Base-by-base conservation (phyloP, 1,139 yeast species). In the Arxiozyma telluris region DNA sequence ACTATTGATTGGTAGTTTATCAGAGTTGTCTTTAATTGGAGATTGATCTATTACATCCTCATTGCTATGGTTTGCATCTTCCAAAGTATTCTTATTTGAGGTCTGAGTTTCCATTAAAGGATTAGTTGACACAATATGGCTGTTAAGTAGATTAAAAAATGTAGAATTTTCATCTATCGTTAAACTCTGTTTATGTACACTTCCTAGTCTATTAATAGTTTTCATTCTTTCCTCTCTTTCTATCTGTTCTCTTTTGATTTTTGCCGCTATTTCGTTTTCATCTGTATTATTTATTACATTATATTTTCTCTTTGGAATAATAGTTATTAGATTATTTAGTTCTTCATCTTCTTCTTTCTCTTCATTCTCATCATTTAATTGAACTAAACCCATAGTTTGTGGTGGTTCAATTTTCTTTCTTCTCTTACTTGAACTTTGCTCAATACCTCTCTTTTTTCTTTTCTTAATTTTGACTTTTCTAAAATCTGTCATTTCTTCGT, bases 91-190 rank as follows among this genome's bases (percentile, higher is more conserved):
- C 4, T 4, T 45, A 34, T 45, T 39, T 12, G 9, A 11, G 6
- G 41, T 17, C 15, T 30, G 17, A 18, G 9, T 11, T 5, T n/a
- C 34, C 9, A 12, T 5, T 9, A 15, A 8, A 41, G n/a, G 7
- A 18, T 34, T 17, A 11, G 20, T 25, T 23, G 25, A 25, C 17
- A 27, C 44, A 1, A 49, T 27, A 52, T 57, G 8, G 21, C 22
- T 57, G 47, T 65, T 64, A 6, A 80, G 58, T 1, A 73, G 69
- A 21, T 71, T 73, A 56, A 87, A 71, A 64, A 87, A 84, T 41
- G 81, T 85, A 3, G 74, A 66, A 4, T 81, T 82, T 53, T 82
- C 87, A 64, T 84, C 84, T 49, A 82, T 72, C 0, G 79, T 73
- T 39, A 79, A 58, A 1, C 49, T 47, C 9, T 39, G 9, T 2